phyloP scores from a whole-genome alignment of 352 stramenopile genomes.

The Globisporangium yorkense region DNA sequence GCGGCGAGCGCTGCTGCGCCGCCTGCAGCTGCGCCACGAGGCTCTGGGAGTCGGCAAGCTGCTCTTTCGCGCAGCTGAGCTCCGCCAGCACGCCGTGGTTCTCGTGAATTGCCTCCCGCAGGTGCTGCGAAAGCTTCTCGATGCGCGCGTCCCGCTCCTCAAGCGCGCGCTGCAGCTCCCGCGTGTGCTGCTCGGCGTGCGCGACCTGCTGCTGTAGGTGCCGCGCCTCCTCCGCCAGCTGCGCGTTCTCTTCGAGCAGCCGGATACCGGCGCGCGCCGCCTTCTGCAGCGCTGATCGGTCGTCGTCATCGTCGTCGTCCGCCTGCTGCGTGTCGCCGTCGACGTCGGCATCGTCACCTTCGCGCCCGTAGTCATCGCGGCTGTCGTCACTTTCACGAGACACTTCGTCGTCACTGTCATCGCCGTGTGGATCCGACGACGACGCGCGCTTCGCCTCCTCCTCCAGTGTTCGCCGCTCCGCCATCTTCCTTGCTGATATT shows the following conservation, averaged over 20 bases:
- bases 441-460: neutral
- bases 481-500: neutral
- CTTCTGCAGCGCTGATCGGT: constrained; percentile 44
- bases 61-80: constrained; percentile 34
- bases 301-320: constrained; percentile 15
- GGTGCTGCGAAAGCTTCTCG: constrained; percentile 30
- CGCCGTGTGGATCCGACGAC: neutral
- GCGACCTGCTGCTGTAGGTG: constrained; percentile 38
- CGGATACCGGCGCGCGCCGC: constrained; percentile 60
- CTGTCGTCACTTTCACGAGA: too few species aligned
- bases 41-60: constrained; percentile 18
- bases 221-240: constrained; percentile 51
- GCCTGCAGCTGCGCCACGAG: constrained; percentile 14
- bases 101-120: constrained; percentile 53
- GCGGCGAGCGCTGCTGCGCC: constrained; percentile 19
- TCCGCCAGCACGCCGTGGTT: constrained; percentile 43
- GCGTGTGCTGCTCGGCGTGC: constrained; percentile 30
- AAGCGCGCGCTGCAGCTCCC: constrained; percentile 28
- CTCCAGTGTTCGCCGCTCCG: neutral
- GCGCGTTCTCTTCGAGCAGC: constrained; percentile 63
- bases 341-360: neutral
- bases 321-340: constrained; percentile 4
- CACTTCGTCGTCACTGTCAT: too few species aligned
- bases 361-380: neutral
- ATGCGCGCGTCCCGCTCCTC: constrained; percentile 34